Evolutionary conservation across 192 early-diverging fungal species (phyloP), one percentile per base, ranked within the genome.

Genomic region (Coemansia guatemalensis): DNA sequence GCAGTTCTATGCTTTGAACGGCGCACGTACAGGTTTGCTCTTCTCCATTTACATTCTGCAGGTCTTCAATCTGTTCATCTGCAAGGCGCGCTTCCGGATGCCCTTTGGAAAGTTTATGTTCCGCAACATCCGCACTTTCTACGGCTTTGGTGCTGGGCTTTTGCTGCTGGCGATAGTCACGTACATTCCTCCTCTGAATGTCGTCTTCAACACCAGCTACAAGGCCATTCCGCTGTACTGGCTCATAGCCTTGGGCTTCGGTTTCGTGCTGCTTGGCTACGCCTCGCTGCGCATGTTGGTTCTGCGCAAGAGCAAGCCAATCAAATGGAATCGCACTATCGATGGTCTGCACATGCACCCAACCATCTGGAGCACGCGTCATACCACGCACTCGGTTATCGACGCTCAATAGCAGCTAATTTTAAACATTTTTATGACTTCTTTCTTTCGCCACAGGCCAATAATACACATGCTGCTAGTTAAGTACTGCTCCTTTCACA

Each of bases 41-140:
- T 88, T 95, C 70, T 75, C 78, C 21, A 78, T 78, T 44, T 78
- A 73, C 68, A 78, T 78, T 21, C 82, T 88, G 79, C 96, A 98
- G 70, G 87, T 92, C 60, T 96, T 94, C 85, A 98, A 98, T 82
- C 67, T 95, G 84, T 97, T 98, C 72, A 90, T 91, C 20, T 91
- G 89, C 82, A 98, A 97, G 85, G 87, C 89, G 47, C 71, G 89
- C 14, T 81, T 89, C 55, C 76, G 83, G 5, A 62, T 93, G 60
- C 93, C 93, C 20, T 88, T 95, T 67, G 90, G 92, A 8, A 74
- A 65, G 62, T 89, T 89, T 73, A 90, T 93, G 84, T 90, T 95
- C 78, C 73, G 84, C 30, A 98, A 98, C 85, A 64, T 62, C 21
- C 69, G 74, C 20, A 88, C 83, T 17, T 96, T 92, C 71, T 44